These are phyloP conservation scores for Fusarium sp. DNA, from an alignment of 2,329 filamentous ascomycete genomes.

Conservation along the genomic window DNA sequence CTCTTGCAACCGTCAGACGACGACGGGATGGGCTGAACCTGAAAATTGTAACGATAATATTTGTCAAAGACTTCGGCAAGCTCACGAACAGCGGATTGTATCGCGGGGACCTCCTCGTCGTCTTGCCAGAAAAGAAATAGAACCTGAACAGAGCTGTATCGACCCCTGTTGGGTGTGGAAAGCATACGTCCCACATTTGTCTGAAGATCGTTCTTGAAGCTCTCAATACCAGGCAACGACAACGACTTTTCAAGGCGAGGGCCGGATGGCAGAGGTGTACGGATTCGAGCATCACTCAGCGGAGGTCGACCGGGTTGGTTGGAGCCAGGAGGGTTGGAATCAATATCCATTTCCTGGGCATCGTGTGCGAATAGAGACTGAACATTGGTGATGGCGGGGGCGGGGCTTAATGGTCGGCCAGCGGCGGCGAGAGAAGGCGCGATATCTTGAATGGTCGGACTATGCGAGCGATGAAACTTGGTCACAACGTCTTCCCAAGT, in stretches of 20 bases:
- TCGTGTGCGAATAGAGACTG: slow-evolving; percentile 57
- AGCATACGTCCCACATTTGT: slow-evolving; percentile 61
- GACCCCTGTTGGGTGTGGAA: slow-evolving; percentile 61
- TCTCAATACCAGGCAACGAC: slow-evolving; percentile 62
- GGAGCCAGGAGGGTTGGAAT: slow-evolving; percentile 50
- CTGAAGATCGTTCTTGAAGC: slow-evolving; percentile 64
- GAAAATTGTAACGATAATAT: slow-evolving; percentile 63
- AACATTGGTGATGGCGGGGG: slow-evolving; percentile 52
- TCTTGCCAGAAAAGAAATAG: slow-evolving; percentile 69
- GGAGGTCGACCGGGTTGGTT: slow-evolving; percentile 54
- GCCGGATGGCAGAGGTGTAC: slow-evolving; percentile 67
- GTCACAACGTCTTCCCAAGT: slow-evolving; percentile 68
- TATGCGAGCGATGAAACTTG: slow-evolving; percentile 65
- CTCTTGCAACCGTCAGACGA: slow-evolving; percentile 59
- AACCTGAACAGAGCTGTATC: slow-evolving; percentile 64
- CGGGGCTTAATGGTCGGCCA: slow-evolving; percentile 60
- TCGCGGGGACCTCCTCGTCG: slow-evolving; percentile 58
- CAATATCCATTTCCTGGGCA: slow-evolving; percentile 67
- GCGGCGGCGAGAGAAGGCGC: slow-evolving; percentile 54
- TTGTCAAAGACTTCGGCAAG: slow-evolving; percentile 63
- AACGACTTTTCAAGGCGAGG: slow-evolving; percentile 64
- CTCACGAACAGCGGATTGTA: slow-evolving; percentile 58
- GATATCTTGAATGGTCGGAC: slow-evolving; percentile 63
- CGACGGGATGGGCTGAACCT: slow-evolving; percentile 62
- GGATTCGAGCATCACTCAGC: slow-evolving; percentile 61